A percentile compares a stretch with the other conserved stretches of the same genome.
Conservation (phyloP, 176 grass and related monocot species). For the Poa annua region DNA sequence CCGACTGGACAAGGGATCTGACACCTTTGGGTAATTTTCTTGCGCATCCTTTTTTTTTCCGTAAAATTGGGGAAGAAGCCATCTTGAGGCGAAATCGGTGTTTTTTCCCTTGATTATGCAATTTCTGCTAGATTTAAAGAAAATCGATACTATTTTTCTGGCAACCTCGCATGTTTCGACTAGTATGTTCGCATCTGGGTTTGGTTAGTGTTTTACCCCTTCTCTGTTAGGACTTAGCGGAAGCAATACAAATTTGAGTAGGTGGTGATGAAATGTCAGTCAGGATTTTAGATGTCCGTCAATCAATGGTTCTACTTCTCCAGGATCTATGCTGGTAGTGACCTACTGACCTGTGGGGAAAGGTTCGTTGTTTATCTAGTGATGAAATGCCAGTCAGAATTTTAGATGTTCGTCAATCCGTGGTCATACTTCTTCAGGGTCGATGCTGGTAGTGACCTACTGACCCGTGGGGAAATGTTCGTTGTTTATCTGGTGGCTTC, state of each 20-base stretch:
- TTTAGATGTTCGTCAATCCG: not conserved
- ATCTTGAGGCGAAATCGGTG: not conserved
- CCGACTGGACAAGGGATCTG: not conserved
- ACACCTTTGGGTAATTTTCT: not conserved
- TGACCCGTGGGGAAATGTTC: conserved; percentile 33
- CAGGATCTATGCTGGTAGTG: not conserved
- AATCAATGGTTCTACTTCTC: not conserved
- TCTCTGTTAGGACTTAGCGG: not conserved
- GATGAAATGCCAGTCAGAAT: not conserved
- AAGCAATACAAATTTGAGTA: not conserved
- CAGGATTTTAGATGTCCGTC: not conserved
- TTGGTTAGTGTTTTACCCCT: conserved; percentile 24
- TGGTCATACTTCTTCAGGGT: not conserved
- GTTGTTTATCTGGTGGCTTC: conserved; percentile 40
- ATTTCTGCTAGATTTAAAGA: not conserved
- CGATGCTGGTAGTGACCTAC: conserved; percentile 16
- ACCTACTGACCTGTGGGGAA: conserved; percentile 10
- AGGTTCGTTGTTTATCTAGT: conserved; percentile 49
- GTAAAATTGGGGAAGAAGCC: not conserved
- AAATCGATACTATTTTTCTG: not conserved
- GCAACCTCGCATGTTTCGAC: not conserved
- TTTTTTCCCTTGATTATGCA: not conserved
- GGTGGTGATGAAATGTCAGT: not conserved
- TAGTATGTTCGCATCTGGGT: not conserved
- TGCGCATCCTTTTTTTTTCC: not conserved